Conservation (phyloP, 768 basidiomycete genomes). For the Boletus tylopilopsis region DNA sequence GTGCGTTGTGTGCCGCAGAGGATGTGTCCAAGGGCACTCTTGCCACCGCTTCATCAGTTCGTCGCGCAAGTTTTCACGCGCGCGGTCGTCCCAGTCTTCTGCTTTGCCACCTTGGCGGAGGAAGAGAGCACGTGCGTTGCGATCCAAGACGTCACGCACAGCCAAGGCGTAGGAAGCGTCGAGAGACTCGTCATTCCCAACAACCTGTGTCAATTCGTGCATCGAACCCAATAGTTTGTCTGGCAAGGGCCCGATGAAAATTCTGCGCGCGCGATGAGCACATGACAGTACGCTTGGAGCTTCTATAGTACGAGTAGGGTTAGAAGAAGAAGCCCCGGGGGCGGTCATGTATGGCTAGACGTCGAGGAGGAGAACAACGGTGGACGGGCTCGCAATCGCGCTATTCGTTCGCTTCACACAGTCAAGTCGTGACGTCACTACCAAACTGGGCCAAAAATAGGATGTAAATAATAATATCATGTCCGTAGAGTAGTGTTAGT, state of each 20-base stretch:
- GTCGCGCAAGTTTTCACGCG: conserved; percentile 47
- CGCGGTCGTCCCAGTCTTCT: conserved; percentile 63
- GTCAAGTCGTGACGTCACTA: conserved; percentile 22
- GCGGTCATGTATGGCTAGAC: conserved; percentile 13
- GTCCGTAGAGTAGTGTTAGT: no score
- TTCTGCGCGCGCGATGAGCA: conserved; percentile 40
- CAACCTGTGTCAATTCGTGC: conserved; percentile 26
- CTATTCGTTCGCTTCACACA: not conserved
- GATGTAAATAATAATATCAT: no score
- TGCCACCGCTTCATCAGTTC: conserved; percentile 62
- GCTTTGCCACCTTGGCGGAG: conserved; percentile 57
- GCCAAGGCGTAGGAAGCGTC: conserved; percentile 35
- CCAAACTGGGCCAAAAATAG: no score
- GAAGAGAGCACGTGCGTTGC: conserved; percentile 63
- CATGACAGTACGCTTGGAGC: not conserved
- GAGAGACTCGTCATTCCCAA: conserved; percentile 27
- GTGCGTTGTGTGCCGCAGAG: conserved; percentile 32
- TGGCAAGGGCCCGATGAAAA: conserved; percentile 78
- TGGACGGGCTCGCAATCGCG: not conserved
- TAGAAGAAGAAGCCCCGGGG: conserved; percentile 2
- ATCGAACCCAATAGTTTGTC: conserved; percentile 48
- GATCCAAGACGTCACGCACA: conserved; percentile 40
- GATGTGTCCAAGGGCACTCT: conserved; percentile 61
- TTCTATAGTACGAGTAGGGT: not conserved
- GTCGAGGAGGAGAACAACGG: not conserved